phyloP scores from a whole-genome alignment of 2,329 filamentous ascomycete species.

The Curvularia sp. region DNA sequence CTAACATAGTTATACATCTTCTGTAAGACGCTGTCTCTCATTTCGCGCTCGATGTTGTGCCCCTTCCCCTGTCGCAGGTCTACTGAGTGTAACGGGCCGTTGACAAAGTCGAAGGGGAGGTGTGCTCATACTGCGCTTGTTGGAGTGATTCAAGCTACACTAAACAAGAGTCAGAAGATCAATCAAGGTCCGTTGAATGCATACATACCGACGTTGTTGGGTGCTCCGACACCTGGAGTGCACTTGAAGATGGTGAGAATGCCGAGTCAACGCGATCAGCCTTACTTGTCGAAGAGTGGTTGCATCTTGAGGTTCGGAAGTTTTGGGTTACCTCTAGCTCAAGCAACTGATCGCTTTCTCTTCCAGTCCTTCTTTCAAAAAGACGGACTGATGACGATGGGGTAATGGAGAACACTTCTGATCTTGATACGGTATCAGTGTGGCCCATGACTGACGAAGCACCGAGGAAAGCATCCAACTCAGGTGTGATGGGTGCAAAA shows the following conservation, averaged over 20 bases:
- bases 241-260: constrained; percentile 32
- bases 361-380: constrained; percentile 11
- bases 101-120: background rate
- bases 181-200: constrained; percentile 1
- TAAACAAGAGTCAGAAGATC: constrained; percentile 23
- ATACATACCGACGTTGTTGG: constrained; percentile 39
- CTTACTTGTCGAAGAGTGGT: constrained; percentile 19
- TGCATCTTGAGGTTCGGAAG: constrained; percentile 28
- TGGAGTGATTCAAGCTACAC: constrained; percentile 32
- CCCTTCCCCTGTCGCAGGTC: constrained; percentile 15
- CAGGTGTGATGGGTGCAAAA: constrained; percentile 28
- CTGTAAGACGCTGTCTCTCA: constrained; percentile 6
- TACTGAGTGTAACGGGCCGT: no score
- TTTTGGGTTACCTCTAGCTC: constrained; percentile 21
- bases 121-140: constrained; percentile 37
- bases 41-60: background rate
- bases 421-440: constrained; percentile 17
- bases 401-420: constrained; percentile 10
- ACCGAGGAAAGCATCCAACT: constrained; percentile 26
- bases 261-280: constrained; percentile 31
- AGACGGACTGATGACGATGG: constrained; percentile 7
- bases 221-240: constrained; percentile 29
- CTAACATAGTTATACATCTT: constrained; percentile 26
- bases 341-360: constrained; percentile 14
- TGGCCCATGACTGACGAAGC: constrained; percentile 28